These are phyloP conservation scores for Ustilago esculenta DNA, from an alignment of 1,284 basidiomycete species.

Conservation along the genomic window DNA sequence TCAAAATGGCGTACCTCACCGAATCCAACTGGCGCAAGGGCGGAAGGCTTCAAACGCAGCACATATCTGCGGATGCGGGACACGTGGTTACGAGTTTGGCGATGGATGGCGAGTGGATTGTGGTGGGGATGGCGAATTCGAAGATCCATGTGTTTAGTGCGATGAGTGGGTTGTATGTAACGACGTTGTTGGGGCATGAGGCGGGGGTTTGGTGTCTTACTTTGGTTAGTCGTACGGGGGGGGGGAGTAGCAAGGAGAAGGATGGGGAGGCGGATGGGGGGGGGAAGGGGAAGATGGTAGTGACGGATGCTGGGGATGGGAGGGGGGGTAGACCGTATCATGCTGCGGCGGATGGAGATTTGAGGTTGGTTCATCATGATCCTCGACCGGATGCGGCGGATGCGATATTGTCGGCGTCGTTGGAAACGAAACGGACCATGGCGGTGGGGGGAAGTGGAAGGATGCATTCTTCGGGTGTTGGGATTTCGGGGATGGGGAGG, in stretches of 20 bases:
- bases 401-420: conserved; percentile 28
- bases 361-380: conserved; percentile 52
- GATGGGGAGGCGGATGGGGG: too few species aligned
- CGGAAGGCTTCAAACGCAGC: conserved; percentile 80
- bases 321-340: conserved; percentile 45
- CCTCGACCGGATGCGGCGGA: conserved; percentile 47
- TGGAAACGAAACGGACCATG: conserved; percentile 8
- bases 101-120: conserved; percentile 83
- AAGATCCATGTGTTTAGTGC: conserved; percentile 89
- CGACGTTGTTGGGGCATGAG: conserved; percentile 85
- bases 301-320: conserved; percentile 48
- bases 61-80: conserved; percentile 74
- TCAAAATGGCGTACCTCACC: conserved; percentile 80
- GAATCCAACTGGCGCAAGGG: conserved; percentile 85
- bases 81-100: conserved; percentile 85
- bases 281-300: conserved; percentile 48
- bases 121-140: conserved; percentile 87
- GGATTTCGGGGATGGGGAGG: conserved; percentile 21
- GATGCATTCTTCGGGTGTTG: conserved; percentile 15
- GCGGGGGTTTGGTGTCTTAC: conserved; percentile 91
- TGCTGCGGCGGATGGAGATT: conserved; percentile 48
- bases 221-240: conserved; percentile 71
- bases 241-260: too few species aligned
- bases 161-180: conserved; percentile 78
- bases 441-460: conserved; percentile 29